Conservation (phyloP, 805 yeast species). For the Schizosaccharomyces pombe region DNA sequence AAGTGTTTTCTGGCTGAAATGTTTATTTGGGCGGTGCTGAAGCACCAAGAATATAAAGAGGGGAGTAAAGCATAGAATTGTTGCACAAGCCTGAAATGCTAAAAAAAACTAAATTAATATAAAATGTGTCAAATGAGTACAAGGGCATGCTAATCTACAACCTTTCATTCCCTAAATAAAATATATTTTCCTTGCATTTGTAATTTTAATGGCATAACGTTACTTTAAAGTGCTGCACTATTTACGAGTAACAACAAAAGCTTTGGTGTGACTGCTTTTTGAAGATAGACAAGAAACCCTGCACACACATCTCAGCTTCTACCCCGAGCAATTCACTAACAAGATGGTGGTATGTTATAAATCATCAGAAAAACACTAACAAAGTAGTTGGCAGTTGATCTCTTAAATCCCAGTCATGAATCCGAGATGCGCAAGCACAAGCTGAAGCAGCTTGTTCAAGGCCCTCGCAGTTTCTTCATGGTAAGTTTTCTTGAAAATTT, state of each 20-base stretch:
- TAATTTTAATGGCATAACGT: background rate
- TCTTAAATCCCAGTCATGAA: slow-evolving; percentile 93
- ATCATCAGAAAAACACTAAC: background rate
- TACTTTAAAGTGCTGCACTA: background rate
- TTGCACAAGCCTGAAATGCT: too few species aligned
- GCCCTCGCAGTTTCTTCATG: slow-evolving; percentile 98
- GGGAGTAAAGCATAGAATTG: too few species aligned
- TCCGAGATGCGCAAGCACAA: slow-evolving; percentile 93
- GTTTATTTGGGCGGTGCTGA: too few species aligned
- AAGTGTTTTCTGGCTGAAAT: too few species aligned
- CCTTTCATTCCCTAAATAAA: too few species aligned
- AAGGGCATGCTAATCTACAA: too few species aligned
- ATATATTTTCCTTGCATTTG: background rate
- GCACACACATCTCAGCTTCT: background rate
- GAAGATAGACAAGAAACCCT: background rate
- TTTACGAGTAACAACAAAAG: too few species aligned
- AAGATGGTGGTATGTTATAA: slow-evolving; percentile 1
- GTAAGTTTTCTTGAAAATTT: background rate
- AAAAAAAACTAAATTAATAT: too few species aligned
- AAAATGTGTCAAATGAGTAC: too few species aligned
- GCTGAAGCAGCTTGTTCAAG: slow-evolving; percentile 87
- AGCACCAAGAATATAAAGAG: too few species aligned
- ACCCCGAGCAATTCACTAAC: slow-evolving; percentile 2
- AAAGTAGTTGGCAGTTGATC: slow-evolving; percentile 67
- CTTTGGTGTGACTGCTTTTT: slow-evolving; percentile 1